These are phyloP conservation scores for Botrytis fabae DNA, from an alignment of 2,329 filamentous ascomycete genomes.

Conservation along the genomic window DNA sequence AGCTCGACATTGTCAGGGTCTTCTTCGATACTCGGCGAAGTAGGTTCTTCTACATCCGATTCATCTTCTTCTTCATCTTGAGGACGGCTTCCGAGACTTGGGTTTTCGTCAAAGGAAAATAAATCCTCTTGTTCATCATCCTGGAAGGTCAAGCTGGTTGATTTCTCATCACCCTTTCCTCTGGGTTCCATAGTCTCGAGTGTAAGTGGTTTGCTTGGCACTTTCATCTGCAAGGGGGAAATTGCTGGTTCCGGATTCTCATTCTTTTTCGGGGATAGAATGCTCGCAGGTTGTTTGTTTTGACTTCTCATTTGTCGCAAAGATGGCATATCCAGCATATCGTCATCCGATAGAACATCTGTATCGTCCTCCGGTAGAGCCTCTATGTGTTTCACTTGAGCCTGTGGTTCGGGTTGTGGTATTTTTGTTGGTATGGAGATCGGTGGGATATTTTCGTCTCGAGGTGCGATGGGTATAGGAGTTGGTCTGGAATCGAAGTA, in stretches of 20 bases:
- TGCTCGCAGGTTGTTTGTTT: conserved; percentile 24
- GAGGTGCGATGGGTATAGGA: background rate
- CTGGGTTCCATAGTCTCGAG: conserved; percentile 14
- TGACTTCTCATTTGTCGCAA: conserved; percentile 27
- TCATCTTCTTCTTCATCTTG: conserved; percentile 23
- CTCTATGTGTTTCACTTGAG: conserved; percentile 5
- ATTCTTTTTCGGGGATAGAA: conserved; percentile 10
- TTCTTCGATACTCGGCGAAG: conserved; percentile 5
- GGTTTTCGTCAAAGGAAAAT: conserved; percentile 37
- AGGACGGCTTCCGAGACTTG: conserved; percentile 21
- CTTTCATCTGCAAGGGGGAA: conserved; percentile 1
- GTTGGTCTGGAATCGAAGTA: conserved; percentile 7
- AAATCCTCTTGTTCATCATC: conserved; percentile 35
- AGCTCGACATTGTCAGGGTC: conserved; percentile 16
- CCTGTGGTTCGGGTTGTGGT: background rate
- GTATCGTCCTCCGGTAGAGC: conserved; percentile 9
- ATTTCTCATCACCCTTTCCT: conserved; percentile 21
- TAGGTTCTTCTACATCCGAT: conserved; percentile 20
- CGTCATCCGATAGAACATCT: conserved; percentile 30
- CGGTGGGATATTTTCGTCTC: conserved; percentile 12
- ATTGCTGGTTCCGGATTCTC: conserved; percentile 10
- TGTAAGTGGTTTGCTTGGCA: conserved; percentile 23
- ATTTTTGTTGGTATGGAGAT: background rate
- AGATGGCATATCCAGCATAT: conserved; percentile 35
- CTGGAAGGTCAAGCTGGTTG: conserved; percentile 23